Conservation (phyloP, 1,284 basidiomycete genomes). For the Cutaneotrichosporon sp. region DNA sequence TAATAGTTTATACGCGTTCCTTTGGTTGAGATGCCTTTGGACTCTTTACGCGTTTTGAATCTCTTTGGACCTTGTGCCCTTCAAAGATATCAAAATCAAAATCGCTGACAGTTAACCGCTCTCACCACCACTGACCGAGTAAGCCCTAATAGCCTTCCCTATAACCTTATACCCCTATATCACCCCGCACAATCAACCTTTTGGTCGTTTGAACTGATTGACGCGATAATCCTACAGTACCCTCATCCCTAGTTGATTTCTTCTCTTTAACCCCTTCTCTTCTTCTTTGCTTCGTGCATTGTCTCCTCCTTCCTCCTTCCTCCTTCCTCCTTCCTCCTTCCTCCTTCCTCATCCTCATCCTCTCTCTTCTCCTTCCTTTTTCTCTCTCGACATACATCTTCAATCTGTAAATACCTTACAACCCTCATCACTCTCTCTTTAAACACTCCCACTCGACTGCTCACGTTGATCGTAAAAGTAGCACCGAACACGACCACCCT, state of each 20-base stretch:
- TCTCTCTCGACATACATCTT: background rate
- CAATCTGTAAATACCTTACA: background rate
- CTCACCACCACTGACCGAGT: too few relatives aligned
- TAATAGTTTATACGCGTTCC: background rate
- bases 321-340: background rate
- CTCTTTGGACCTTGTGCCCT: too few relatives aligned
- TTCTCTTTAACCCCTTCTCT: background rate
- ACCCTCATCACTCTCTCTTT: background rate
- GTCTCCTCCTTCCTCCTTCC: background rate
- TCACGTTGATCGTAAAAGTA: slow-evolving; percentile 11
- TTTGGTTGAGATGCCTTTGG: background rate
- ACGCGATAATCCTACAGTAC: too few relatives aligned
- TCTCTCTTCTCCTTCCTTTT: background rate
- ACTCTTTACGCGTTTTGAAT: too few relatives aligned
- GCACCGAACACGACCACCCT: background rate
- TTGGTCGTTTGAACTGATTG: too few relatives aligned
- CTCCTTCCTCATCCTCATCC: background rate
- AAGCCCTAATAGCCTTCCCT: too few relatives aligned
- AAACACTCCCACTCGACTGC: background rate
- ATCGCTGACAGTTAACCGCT: too few relatives aligned
- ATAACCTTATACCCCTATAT: too few relatives aligned
- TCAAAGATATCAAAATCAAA: too few relatives aligned
- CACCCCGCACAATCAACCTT: too few relatives aligned
- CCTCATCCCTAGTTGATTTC: too few relatives aligned
- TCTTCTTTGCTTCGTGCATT: background rate